These are phyloP conservation scores for Boechera stricta DNA, from an alignment of 345 rosid species.

Conservation along the genomic window DNA sequence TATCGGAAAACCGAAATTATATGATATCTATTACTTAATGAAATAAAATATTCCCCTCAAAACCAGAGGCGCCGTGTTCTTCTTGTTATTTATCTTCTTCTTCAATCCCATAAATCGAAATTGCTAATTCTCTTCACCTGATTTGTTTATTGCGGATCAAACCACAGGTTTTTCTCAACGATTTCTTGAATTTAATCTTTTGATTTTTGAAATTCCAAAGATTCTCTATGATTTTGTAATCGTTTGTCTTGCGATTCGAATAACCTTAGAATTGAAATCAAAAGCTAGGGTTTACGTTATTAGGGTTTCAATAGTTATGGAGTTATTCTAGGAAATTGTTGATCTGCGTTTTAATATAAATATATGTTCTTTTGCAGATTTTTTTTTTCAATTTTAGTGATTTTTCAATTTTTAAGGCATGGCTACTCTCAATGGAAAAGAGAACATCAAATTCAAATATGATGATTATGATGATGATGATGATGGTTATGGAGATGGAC, in stretches of 20 bases:
- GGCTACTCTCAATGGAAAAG: constrained; percentile 48
- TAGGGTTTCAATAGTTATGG: not conserved
- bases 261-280: constrained; percentile 5
- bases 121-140: constrained; percentile 1
- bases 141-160: not conserved
- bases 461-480: constrained; percentile 23
- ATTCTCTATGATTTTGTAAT: not conserved
- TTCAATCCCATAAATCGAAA: not conserved
- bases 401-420: constrained; percentile 33
- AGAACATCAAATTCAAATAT: constrained; percentile 20
- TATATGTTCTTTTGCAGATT: constrained; percentile 21
- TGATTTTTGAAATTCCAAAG: not conserved
- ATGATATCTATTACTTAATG: not conserved
- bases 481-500: constrained; percentile 42
- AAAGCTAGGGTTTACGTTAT: not conserved
- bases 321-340: not conserved
- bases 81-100: constrained; percentile 26
- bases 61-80: constrained; percentile 33
- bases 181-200: not conserved
- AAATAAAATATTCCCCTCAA: not conserved
- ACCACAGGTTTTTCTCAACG: not conserved
- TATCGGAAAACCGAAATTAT: not conserved
- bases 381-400: constrained; percentile 2
- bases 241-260: not conserved
- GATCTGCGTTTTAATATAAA: not conserved